Evolutionary conservation across 177 flowering plant genomes (phyloP).

Genomic region (Vitis hybrid): DNA sequence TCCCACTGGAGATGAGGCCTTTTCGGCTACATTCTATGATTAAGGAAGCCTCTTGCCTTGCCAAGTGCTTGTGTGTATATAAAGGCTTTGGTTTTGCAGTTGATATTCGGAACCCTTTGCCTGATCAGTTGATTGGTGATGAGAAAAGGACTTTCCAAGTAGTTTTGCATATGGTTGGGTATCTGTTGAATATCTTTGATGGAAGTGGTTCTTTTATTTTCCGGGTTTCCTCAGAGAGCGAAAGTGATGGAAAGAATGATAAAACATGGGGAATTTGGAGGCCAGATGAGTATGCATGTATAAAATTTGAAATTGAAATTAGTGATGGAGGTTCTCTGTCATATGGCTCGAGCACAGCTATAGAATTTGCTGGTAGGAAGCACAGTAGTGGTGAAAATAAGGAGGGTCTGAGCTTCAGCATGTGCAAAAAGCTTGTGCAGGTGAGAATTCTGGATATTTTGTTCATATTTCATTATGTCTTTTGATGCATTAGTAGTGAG

Average conservation of each 20-base stretch:
- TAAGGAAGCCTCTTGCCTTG: conserved; percentile 51
- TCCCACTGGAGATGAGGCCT: conserved; percentile 35
- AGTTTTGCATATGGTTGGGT: conserved; percentile 53
- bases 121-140: conserved; percentile 51
- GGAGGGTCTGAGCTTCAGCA: conserved; percentile 47
- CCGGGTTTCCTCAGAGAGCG: conserved; percentile 30
- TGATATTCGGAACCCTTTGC: conserved; percentile 41
- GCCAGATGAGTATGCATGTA: conserved; percentile 20
- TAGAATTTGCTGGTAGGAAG: conserved; percentile 16
- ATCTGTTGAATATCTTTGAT: conserved; percentile 30
- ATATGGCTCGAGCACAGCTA: conserved; percentile 5
- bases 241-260: conserved; percentile 28
- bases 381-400: conserved; percentile 23
- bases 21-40: conserved; percentile 52
- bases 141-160: conserved; percentile 57
- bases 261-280: conserved; percentile 27
- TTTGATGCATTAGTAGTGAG: too few species aligned
- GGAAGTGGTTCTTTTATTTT: conserved; percentile 32
- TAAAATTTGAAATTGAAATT: conserved; percentile 44
- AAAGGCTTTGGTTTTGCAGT: conserved; percentile 39
- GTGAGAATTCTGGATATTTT: conserved; percentile 18
- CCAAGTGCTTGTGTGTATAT: conserved; percentile 43
- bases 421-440: conserved; percentile 57
- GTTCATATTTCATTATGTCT: too few species aligned
- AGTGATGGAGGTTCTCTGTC: conserved; percentile 19